Evolutionary conservation across 768 basidiomycete genomes (phyloP).

Genomic region (Imleria badia): DNA sequence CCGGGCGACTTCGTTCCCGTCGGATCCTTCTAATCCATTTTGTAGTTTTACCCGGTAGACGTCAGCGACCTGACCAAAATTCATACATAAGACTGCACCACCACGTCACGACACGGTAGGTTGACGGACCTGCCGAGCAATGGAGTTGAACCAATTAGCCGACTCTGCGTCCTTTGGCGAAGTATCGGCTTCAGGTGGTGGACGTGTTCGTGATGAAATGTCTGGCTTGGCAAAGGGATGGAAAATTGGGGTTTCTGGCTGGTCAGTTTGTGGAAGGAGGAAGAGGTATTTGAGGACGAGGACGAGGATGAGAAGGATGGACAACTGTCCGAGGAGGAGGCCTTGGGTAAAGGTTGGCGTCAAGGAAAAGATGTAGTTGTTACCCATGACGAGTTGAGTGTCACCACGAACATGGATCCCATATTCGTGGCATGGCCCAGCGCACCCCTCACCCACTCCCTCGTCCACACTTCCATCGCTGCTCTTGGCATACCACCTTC

Average conservation of each 20-base stretch:
- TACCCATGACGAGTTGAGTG: slow-evolving; percentile 21
- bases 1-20: slow-evolving; percentile 84
- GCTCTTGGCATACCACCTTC: slow-evolving; percentile 29
- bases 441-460: slow-evolving; percentile 52
- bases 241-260: slow-evolving; percentile 56
- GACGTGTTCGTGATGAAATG: slow-evolving; percentile 40
- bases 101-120: not conserved
- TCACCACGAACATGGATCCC: slow-evolving; percentile 8
- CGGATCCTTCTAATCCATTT: slow-evolving; percentile 62
- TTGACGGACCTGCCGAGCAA: slow-evolving; percentile 72
- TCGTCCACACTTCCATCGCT: slow-evolving; percentile 45
- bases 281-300: slow-evolving; percentile 94
- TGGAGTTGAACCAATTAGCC: slow-evolving; percentile 87
- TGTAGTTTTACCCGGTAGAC: slow-evolving; percentile 78
- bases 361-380: slow-evolving; percentile 66
- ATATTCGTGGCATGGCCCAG: slow-evolving; percentile 54
- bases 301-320: slow-evolving; percentile 72
- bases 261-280: slow-evolving; percentile 70
- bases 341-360: slow-evolving; percentile 96
- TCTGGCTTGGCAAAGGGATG: slow-evolving; percentile 57
- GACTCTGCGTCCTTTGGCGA: slow-evolving; percentile 53
- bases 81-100: not conserved
- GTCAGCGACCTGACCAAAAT: slow-evolving; percentile 52
- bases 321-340: slow-evolving; percentile 87
- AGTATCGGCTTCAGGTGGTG: slow-evolving; percentile 11